phyloP scores from a whole-genome alignment of 1,284 basidiomycete genomes.

The Rugosomyces carneus region DNA sequence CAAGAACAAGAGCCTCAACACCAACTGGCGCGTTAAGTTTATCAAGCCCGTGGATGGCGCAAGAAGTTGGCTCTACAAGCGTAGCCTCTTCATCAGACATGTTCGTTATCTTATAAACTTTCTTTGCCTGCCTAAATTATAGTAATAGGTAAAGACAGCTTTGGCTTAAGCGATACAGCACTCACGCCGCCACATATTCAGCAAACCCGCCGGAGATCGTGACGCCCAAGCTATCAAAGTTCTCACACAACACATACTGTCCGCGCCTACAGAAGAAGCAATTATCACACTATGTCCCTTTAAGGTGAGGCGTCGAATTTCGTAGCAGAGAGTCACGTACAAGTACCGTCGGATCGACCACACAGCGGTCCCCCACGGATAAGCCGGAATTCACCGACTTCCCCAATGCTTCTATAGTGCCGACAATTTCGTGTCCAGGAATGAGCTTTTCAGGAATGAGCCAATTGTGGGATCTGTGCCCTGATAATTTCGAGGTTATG shows the following conservation, averaged over 20 bases:
- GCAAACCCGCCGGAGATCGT: constrained; percentile 81
- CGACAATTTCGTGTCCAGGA: constrained; percentile 79
- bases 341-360: constrained; percentile 65
- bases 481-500: constrained; percentile 56
- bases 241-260: constrained; percentile 67
- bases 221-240: constrained; percentile 73
- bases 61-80: constrained; percentile 83
- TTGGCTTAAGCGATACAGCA: constrained; percentile 12
- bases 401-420: constrained; percentile 61
- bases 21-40: constrained; percentile 76
- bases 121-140: constrained; percentile 47
- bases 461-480: constrained; percentile 55
- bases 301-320: neutral
- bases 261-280: constrained; percentile 85
- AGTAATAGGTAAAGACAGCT: neutral
- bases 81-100: constrained; percentile 84
- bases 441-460: constrained; percentile 46
- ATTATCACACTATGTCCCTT: constrained; percentile 52
- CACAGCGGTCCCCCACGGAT: constrained; percentile 68
- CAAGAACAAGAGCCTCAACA: constrained; percentile 71
- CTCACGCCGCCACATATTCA: constrained; percentile 76
- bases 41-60: constrained; percentile 85
- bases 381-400: constrained; percentile 62
- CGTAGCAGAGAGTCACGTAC: constrained; percentile 28
- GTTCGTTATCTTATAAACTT: constrained; percentile 81